A percentile compares a stretch with the other conserved stretches of the same genome.
These are phyloP conservation scores for Raddia guianensis DNA, from an alignment of 176 grass and related monocot genomes.

Conservation along the genomic window DNA sequence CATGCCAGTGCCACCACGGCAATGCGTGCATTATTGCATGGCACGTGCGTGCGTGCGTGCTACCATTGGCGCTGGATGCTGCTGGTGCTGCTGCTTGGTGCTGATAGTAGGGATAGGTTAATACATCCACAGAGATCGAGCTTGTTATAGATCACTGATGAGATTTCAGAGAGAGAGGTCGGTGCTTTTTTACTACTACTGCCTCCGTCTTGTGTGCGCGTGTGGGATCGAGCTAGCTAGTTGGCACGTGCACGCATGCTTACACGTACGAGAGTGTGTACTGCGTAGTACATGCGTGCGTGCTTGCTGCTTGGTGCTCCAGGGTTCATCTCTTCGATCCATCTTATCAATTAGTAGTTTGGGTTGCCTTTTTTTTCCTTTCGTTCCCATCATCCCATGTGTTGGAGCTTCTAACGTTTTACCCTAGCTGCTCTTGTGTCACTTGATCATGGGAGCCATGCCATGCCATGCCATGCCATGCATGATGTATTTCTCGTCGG, in stretches of 20 bases:
- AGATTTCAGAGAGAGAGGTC: conserved; percentile 38
- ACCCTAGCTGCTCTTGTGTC: not conserved
- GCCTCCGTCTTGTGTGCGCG: conserved; percentile 52
- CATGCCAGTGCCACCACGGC: too few species aligned
- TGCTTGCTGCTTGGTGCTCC: conserved; percentile 33
- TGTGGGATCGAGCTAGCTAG: conserved; percentile 12
- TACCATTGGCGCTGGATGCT: not conserved
- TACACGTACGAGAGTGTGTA: not conserved
- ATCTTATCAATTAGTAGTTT: conserved; percentile 42
- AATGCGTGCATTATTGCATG: not conserved
- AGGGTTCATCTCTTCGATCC: conserved; percentile 31
- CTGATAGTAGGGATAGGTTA: conserved; percentile 35
- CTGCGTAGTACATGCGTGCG: not conserved
- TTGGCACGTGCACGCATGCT: conserved; percentile 25
- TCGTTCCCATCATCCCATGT: not conserved
- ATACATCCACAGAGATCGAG: conserved; percentile 45
- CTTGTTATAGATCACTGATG: conserved; percentile 36
- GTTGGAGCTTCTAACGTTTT: not conserved
- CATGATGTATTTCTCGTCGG: not conserved
- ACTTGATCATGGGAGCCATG: not conserved
- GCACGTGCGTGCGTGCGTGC: not conserved
- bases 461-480: not conserved
- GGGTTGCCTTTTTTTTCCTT: conserved; percentile 21
- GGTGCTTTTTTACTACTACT: conserved; percentile 60
- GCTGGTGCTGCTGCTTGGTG: not conserved